Evolutionary conservation across 2,329 filamentous ascomycete genomes (phyloP), one percentile per base, ranked within the genome.

Genomic region (Pseudogymnoascus verrucosus): DNA sequence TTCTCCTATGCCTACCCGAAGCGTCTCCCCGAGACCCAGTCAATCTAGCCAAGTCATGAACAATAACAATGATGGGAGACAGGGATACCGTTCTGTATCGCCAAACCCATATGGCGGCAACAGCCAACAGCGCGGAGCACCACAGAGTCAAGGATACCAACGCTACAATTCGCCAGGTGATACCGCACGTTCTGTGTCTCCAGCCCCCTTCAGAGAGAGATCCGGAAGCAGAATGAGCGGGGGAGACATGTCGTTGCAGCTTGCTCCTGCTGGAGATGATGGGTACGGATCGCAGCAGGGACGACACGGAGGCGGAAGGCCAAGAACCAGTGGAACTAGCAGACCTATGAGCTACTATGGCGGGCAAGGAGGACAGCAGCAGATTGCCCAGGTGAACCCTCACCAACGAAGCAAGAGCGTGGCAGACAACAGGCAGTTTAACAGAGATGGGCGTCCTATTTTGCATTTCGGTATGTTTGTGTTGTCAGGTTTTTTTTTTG

Each of bases 381-480:
- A 59, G 34, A 34, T 64, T 31, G 57, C 44, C 31, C 62, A 60
- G 14, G 31, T 36, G 16, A 60, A 61, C 42, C 59, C 37, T 7
- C 51, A 57, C 4, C 80, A 83, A 68, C 78, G 88, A 68, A 96
- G 92, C 75, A 91, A 93, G 80, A 96, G 92, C 71, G 82, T 95
- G 65, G 91, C 89, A n/a, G 89, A 95, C 71, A 82, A 85, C 26
- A 82, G 90, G 69, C 89, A 93, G 70, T 91, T 90, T 70, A 96
- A 91, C 4, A 84, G 86, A 67, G 92, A 97, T 74, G 93, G 95
- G 31, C 85, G 90, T 65, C 87, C 90, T 37, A 93, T 98, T 73
- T 74, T 98, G 73, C 91, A 97, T 77, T 97, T 93, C 78, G 91
- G 95, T 98, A 83, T 87, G 92, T 84, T 62, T 39, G 19, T 3